Base-by-base conservation (phyloP, 345 rosid genomes). In the Brassica juncea region DNA sequence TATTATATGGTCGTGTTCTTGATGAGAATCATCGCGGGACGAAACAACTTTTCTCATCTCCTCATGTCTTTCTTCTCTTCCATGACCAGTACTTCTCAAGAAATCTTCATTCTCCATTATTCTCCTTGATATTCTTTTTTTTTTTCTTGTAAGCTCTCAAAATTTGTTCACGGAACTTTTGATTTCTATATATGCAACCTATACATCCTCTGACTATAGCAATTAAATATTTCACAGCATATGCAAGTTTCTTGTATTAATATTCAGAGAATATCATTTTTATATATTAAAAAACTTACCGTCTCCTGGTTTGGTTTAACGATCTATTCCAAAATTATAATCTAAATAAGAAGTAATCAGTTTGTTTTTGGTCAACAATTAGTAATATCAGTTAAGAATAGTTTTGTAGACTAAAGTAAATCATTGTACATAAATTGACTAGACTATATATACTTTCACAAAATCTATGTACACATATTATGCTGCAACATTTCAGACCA, bases 171-270 rank as follows among this genome's bases (percentile, higher is more conserved):
- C 30, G 71, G 67, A 70, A 75, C 71, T 39, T 71, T 64, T 80
- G 75, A 55, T 74, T 62, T 57, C 31, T 25, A 59, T 75, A 80
- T 74, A 75, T 54, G 72, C 68, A 70, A 64, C 62, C 67, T 62
- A 69, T 74, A 63, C 75, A 69, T 62, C 79, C 83, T 80, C 87
- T 87, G 91, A 90, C 91, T 86, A 12, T 39, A 44, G 4, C 32
- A 66, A 62, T 64, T 68, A 70, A 66, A 66, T 7, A 49, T 25
- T 60, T 59, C 19, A 76, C 66, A 79, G 75, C 79, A 70, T 12
- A 72, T 74, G 66, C 82, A 80, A 80, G 71, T 80, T 72, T 80
- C 75, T 39, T 62, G 47, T 68, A 73, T 79, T 73, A 32, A 32
- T 59, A 70, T 59, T 67, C 42, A 32, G 61, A 79, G 54, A 31